phyloP scores from a whole-genome alignment of 495 filamentous ascomycete species.

The Alectoria sarmentosa region DNA sequence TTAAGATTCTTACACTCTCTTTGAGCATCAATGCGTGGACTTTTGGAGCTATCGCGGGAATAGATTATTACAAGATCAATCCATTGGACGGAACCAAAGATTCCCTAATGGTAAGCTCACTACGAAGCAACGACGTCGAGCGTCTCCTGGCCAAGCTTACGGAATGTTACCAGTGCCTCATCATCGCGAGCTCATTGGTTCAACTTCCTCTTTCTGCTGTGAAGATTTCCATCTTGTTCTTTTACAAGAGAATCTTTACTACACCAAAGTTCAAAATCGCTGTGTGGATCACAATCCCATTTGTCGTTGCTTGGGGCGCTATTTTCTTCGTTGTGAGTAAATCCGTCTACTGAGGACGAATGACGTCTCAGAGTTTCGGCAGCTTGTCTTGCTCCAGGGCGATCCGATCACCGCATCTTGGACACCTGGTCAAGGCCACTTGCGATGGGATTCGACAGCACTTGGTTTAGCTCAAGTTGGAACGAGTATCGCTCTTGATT shows the following conservation, averaged over 20 bases:
- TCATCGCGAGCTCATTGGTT: neutral
- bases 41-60: too few species aligned
- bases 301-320: constrained; percentile 5
- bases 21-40: too few species aligned
- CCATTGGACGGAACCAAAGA: too few species aligned
- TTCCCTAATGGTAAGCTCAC: too few species aligned
- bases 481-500: constrained; percentile 23
- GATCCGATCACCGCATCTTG: neutral
- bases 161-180: constrained; percentile 6
- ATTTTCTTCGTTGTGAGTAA: constrained; percentile 9
- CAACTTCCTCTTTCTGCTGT: constrained; percentile 9
- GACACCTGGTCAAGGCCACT: neutral
- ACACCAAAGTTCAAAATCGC: constrained; percentile 7
- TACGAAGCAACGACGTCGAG: too few species aligned
- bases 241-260: constrained; percentile 22
- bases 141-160: too few species aligned
- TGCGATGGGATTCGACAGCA: constrained; percentile 9
- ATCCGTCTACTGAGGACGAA: neutral
- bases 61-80: too few species aligned
- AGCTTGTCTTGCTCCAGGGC: neutral
- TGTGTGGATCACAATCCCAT: neutral
- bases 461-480: constrained; percentile 16
- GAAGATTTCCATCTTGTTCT: constrained; percentile 22
- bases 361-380: neutral
- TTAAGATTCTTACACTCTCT: too few species aligned